Percentiles rank a stretch among this genome's conserved stretches.
Evolutionary conservation across 2,329 filamentous ascomycete genomes (phyloP).

Genomic region (Penicillium sp.): DNA sequence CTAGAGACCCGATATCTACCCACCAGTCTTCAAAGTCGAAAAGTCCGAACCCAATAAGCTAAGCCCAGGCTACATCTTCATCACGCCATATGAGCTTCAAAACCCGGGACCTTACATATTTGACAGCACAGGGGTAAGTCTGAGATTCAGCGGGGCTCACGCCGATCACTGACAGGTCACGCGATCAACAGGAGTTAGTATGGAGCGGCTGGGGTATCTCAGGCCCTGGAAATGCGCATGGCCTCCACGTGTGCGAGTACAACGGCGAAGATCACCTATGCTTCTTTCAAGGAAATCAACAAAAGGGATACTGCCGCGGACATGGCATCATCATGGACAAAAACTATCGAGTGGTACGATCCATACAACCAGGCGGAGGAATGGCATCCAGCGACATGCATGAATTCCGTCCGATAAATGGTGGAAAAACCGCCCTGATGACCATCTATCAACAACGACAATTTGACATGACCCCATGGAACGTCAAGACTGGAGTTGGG

Average conservation of each 20-base stretch:
- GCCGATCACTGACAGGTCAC: constrained; percentile 13
- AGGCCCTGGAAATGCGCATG: constrained; percentile 53
- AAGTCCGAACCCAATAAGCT: constrained; percentile 32
- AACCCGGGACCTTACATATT: constrained; percentile 56
- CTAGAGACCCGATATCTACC: constrained; percentile 43
- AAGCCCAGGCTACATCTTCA: constrained; percentile 54
- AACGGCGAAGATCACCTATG: constrained; percentile 53
- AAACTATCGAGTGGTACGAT: constrained; percentile 52
- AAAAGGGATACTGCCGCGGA: constrained; percentile 54
- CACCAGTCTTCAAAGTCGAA: constrained; percentile 38
- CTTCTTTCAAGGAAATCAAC: constrained; percentile 55
- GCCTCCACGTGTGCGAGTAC: constrained; percentile 53
- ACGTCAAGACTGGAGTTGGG: constrained; percentile 47
- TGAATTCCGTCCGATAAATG: constrained; percentile 52
- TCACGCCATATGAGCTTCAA: constrained; percentile 52
- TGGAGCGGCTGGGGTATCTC: constrained; percentile 53
- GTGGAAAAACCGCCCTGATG: constrained; percentile 45
- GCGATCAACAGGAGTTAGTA: constrained; percentile 45
- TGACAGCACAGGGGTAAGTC: constrained; percentile 50
- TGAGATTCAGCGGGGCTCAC: not conserved
- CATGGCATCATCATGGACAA: constrained; percentile 57
- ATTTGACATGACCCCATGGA: constrained; percentile 51
- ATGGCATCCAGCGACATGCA: constrained; percentile 54
- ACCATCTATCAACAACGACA: constrained; percentile 46
- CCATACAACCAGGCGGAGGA: constrained; percentile 44